phyloP scores from a whole-genome alignment of 768 basidiomycete species.

The Pleurotus eryngii region DNA sequence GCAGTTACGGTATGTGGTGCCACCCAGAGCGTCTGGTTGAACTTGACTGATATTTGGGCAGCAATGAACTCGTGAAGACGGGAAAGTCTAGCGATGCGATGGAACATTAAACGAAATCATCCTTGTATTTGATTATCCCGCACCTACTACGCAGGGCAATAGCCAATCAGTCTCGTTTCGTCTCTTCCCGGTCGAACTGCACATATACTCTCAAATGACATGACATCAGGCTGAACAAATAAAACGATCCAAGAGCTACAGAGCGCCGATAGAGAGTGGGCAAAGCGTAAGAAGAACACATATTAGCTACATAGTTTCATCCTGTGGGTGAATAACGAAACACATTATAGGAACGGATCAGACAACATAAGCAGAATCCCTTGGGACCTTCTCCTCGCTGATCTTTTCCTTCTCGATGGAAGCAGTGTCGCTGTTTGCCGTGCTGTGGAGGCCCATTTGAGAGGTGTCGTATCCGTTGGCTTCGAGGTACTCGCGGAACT shows the following conservation, averaged over 20 bases:
- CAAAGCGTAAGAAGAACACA: not conserved
- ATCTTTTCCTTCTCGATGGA: not conserved
- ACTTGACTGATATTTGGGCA: conserved; percentile 17
- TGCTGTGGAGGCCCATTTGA: conserved; percentile 55
- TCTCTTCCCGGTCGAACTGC: not conserved
- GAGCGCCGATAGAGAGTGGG: not conserved
- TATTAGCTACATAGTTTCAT: conserved; percentile 6
- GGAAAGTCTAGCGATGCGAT: conserved; percentile 42
- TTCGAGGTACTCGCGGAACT: conserved; percentile 84
- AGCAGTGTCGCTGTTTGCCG: not conserved
- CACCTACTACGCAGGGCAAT: not conserved
- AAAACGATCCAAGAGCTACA: not conserved
- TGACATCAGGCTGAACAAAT: not conserved
- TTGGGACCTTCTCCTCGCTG: not conserved
- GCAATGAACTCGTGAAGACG: conserved; percentile 66
- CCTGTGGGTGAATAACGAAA: not conserved
- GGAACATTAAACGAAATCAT: conserved; percentile 42
- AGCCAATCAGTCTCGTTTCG: not conserved
- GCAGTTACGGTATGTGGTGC: conserved; percentile 75
- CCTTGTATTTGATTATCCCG: no score
- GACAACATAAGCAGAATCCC: not conserved
- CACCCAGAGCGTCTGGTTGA: not conserved
- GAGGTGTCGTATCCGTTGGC: conserved; percentile 76
- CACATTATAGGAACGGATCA: not conserved
- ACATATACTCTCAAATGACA: not conserved